Percentiles rank a stretch among this genome's conserved stretches.
Conservation (phyloP, 2,329 filamentous ascomycete species). For the Lachnellula willkommii region DNA sequence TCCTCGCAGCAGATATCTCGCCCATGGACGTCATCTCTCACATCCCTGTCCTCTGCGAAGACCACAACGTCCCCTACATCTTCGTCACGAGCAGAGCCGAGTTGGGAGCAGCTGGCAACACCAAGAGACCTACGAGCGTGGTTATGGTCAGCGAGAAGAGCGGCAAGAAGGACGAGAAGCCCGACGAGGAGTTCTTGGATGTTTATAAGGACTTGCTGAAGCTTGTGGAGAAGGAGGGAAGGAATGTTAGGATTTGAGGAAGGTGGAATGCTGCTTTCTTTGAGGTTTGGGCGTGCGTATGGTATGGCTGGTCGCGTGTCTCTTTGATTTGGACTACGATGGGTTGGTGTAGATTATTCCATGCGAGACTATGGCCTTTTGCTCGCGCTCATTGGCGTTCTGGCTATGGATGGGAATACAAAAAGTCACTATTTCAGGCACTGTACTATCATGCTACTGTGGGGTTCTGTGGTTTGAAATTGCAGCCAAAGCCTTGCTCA, state of each 20-base stretch:
- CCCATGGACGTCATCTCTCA: slow-evolving; percentile 99
- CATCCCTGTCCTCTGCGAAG: slow-evolving; percentile 95
- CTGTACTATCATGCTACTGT: background rate
- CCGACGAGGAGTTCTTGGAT: slow-evolving; percentile 56
- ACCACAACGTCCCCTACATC: slow-evolving; percentile 95
- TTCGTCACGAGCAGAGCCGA: slow-evolving; percentile 91
- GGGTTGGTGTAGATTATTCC: slow-evolving; percentile 11
- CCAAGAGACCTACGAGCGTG: slow-evolving; percentile 93
- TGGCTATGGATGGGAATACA: slow-evolving; percentile 7
- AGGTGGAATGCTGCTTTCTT: background rate
- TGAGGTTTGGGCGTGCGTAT: background rate
- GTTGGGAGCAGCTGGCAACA: slow-evolving; percentile 86
- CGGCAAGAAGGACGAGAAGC: slow-evolving; percentile 38
- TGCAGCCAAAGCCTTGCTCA: background rate
- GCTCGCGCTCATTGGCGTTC: slow-evolving; percentile 7
- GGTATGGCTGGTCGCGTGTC: background rate
- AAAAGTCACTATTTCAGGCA: background rate
- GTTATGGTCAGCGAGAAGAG: slow-evolving; percentile 73
- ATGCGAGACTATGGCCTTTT: slow-evolving; percentile 2
- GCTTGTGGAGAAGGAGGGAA: slow-evolving; percentile 60
- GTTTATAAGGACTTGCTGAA: slow-evolving; percentile 61
- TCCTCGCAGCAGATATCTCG: slow-evolving; percentile 95
- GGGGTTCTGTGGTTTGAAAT: background rate
- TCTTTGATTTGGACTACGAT: background rate
- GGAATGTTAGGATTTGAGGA: slow-evolving; percentile 37